These are phyloP conservation scores for Dissophora ornata DNA, from an alignment of 192 early-diverging fungal genomes.

Conservation along the genomic window DNA sequence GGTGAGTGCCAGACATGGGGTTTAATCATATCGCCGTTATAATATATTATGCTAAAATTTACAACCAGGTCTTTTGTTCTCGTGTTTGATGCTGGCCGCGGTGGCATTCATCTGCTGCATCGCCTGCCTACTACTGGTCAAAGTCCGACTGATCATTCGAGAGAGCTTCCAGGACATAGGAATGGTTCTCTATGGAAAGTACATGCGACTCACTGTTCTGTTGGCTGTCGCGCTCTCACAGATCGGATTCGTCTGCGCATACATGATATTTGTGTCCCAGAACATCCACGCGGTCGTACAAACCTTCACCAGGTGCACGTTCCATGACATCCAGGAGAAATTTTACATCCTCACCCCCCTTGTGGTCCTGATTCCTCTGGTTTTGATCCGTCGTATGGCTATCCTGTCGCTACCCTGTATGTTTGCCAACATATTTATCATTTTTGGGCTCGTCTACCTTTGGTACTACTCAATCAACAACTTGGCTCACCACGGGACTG, in stretches of 20 bases:
- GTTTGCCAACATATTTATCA: slow-evolving; percentile 79
- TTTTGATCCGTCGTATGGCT: slow-evolving; percentile 75
- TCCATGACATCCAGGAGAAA: slow-evolving; percentile 66
- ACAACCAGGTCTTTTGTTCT: slow-evolving; percentile 70
- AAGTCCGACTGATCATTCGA: slow-evolving; percentile 67
- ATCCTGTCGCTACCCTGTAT: slow-evolving; percentile 66
- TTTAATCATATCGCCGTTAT: neutral
- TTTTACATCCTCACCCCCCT: slow-evolving; percentile 84
- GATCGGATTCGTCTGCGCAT: slow-evolving; percentile 90
- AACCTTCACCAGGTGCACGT: slow-evolving; percentile 73
- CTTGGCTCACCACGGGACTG: slow-evolving; percentile 57
- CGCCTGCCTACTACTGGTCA: slow-evolving; percentile 72
- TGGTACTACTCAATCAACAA: slow-evolving; percentile 66
- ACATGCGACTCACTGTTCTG: slow-evolving; percentile 51
- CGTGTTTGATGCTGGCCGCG: slow-evolving; percentile 60
- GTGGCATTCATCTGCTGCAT: slow-evolving; percentile 72
- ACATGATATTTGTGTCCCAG: slow-evolving; percentile 89
- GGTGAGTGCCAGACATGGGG: slow-evolving; percentile 21
- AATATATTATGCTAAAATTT: neutral
- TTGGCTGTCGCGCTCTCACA: slow-evolving; percentile 73
- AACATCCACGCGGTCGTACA: slow-evolving; percentile 79
- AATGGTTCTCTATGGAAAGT: slow-evolving; percentile 34
- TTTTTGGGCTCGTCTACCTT: slow-evolving; percentile 77
- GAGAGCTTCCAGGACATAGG: slow-evolving; percentile 71
- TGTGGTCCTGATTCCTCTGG: slow-evolving; percentile 74